Evolutionary conservation across 2,329 filamentous ascomycete species (phyloP).

Genomic region (Fusarium sp.): DNA sequence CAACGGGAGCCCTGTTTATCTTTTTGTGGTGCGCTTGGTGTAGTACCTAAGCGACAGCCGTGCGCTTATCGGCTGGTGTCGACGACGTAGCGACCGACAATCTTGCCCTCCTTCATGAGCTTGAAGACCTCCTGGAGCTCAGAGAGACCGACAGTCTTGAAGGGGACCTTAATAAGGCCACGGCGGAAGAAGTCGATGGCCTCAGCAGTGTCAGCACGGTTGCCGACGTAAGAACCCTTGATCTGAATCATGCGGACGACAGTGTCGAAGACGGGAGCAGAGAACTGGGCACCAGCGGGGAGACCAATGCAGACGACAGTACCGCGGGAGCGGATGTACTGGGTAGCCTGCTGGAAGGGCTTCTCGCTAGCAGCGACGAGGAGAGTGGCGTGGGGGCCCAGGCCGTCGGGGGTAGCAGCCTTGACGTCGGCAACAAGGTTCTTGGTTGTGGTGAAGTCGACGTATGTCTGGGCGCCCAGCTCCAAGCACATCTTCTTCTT

Average conservation of each 20-base stretch:
- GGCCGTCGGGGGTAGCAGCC: constrained; percentile 79
- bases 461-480: constrained; percentile 77
- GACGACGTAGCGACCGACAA: constrained; percentile 83
- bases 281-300: constrained; percentile 81
- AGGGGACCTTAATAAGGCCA: constrained; percentile 87
- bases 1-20: constrained; percentile 34
- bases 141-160: constrained; percentile 84
- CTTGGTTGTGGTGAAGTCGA: constrained; percentile 82
- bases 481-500: constrained; percentile 77
- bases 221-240: constrained; percentile 93
- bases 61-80: constrained; percentile 72
- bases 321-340: constrained; percentile 85
- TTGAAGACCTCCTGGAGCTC: constrained; percentile 85
- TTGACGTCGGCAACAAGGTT: constrained; percentile 88
- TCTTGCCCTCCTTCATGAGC: constrained; percentile 74
- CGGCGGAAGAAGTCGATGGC: constrained; percentile 89
- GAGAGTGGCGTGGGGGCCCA: constrained; percentile 88
- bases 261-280: constrained; percentile 87
- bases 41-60: constrained; percentile 33
- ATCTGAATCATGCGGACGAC: constrained; percentile 92
- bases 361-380: constrained; percentile 88
- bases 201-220: constrained; percentile 87
- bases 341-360: constrained; percentile 94
- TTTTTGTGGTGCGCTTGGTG: constrained; percentile 23
- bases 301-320: constrained; percentile 90